Evolutionary conservation across 805 yeast species (phyloP), one percentile per base, ranked within the genome.

Genomic region (Hanseniaspora taiwanica): DNA sequence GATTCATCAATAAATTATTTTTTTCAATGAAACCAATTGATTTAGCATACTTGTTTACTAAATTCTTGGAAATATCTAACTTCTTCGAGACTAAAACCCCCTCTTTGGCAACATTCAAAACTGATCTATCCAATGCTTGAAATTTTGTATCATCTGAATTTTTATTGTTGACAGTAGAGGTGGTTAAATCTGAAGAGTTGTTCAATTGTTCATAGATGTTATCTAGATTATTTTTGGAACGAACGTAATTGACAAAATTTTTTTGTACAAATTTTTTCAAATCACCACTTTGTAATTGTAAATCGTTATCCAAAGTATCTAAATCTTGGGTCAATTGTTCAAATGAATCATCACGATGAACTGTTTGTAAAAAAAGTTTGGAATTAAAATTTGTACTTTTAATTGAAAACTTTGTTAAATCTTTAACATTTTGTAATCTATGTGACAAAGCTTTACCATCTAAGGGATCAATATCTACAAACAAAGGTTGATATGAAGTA

Each of bases 161-260:
- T 13, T 44, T 36, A 13, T 32, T 10, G 5, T 35, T 41, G 13
- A 38, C 25, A 4, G 33, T 21, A 19, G 37, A 32, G 7, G 46
- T 21, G 17, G 54, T 43, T 5, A 16, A n/a, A 16, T 66, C 68
- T 14, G 62, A 52, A n/a, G 52, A 50, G 23, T 66, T 42, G 2
- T 53, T 60, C 48, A 78, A 74, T 46, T 73, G 76, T 17, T 57
- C 62, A 44, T 75, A 70, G 3, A 79, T 75, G 21, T 68, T 67
- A 51, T 81, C 87, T 27, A 81, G 58, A 3, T 73, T 63, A 19
- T 78, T 71, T 50, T 81, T 81, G 21, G 78, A 68, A 45, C 70
- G 71, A 24, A 81, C 82, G 46, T 78, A 80, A 47, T 69, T 66
- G 40, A 73, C 70, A 48, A 75, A 78, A 51, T 81, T 82, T 12